phyloP scores from a whole-genome alignment of 345 rosid genomes.

The Hibiscus mutabilis region DNA sequence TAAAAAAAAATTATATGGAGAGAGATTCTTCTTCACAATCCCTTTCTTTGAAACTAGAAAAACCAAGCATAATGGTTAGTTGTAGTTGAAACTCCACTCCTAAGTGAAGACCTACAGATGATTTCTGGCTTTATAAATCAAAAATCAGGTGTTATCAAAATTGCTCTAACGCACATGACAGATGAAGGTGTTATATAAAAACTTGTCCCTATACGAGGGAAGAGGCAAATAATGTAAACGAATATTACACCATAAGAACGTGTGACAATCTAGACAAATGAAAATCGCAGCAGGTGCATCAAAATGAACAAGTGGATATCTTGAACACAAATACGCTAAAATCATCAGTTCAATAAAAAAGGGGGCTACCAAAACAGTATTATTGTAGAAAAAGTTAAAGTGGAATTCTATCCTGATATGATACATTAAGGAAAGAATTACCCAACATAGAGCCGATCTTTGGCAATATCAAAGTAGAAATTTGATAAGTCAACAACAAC shows the following conservation, averaged over 20 bases:
- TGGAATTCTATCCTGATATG: background rate
- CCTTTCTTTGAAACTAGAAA: constrained; percentile 3
- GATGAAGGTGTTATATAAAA: background rate
- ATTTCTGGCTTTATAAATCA: no score
- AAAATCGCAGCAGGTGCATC: background rate
- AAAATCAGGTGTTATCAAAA: no score
- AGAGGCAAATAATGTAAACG: background rate
- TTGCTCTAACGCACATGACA: no score
- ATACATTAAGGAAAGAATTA: constrained; percentile 32
- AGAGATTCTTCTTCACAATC: background rate
- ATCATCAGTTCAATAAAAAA: background rate
- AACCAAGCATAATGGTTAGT: background rate
- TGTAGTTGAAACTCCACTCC: background rate
- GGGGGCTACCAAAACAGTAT: background rate
- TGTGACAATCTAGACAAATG: background rate
- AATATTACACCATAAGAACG: background rate
- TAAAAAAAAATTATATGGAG: background rate
- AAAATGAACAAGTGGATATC: background rate
- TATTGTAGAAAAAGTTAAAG: background rate
- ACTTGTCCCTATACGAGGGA: background rate
- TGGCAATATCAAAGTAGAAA: constrained; percentile 91
- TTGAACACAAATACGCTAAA: background rate
- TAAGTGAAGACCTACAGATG: background rate
- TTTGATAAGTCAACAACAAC: constrained; percentile 84
- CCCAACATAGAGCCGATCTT: constrained; percentile 97